Percentiles rank a stretch among this genome's conserved stretches.
Conservation (phyloP, 768 basidiomycete genomes). For the Mycena indigotica region DNA sequence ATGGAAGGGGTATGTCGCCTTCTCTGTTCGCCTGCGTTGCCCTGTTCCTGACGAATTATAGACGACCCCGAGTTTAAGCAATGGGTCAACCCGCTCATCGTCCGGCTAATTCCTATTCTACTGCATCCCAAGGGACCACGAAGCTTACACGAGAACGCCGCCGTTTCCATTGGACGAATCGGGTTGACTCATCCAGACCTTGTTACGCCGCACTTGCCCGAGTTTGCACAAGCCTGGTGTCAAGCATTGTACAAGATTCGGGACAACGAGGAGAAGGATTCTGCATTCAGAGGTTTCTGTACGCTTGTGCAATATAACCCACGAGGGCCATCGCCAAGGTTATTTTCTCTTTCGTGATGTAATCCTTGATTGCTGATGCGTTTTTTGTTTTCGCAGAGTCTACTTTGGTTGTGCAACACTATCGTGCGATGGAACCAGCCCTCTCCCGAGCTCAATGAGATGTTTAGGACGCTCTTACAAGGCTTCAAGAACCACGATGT, state of each 20-base stretch:
- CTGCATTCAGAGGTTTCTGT: constrained; percentile 96
- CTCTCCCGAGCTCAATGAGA: constrained; percentile 85
- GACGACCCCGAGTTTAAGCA: constrained; percentile 88
- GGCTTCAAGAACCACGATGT: constrained; percentile 91
- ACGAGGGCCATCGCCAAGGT: constrained; percentile 90
- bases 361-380: constrained; percentile 11
- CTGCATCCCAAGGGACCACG: constrained; percentile 91
- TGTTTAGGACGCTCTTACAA: constrained; percentile 88
- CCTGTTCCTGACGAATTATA: constrained; percentile 27
- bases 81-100: constrained; percentile 86
- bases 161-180: constrained; percentile 95
- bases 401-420: constrained; percentile 98
- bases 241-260: constrained; percentile 96
- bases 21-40: constrained; percentile 1
- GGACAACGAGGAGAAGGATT: constrained; percentile 99
- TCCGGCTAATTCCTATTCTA: constrained; percentile 89
- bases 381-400: constrained; percentile 55
- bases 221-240: constrained; percentile 96
- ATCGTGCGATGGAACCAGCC: constrained; percentile 95
- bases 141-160: constrained; percentile 95
- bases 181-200: constrained; percentile 88
- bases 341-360: constrained; percentile 26
- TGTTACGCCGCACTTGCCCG: constrained; percentile 85
- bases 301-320: constrained; percentile 95
- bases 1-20: constrained; percentile 71